A percentile compares a stretch with the other conserved stretches of the same genome.
phyloP scores from a whole-genome alignment of 2,329 filamentous ascomycete species.

The Aureobasidium sp. region DNA sequence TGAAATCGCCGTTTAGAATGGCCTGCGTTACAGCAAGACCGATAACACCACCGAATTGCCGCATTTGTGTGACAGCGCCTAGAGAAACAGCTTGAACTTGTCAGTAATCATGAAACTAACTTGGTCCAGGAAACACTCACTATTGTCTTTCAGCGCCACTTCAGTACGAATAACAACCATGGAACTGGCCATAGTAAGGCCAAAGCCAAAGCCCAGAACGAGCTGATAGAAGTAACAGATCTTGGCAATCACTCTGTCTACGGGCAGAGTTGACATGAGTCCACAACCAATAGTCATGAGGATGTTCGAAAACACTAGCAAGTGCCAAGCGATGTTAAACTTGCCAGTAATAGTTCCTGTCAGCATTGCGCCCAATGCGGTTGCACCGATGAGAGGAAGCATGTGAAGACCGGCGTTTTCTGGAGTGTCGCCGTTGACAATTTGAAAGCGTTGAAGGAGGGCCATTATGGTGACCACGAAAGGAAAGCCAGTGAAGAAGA shows the following conservation, averaged over 20 bases:
- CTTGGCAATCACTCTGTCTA: neutral
- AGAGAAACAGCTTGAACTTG: neutral
- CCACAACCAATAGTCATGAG: conserved; percentile 1
- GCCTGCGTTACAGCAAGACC: neutral
- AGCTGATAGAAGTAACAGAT: neutral
- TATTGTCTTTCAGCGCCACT: neutral
- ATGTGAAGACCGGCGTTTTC: conserved; percentile 9
- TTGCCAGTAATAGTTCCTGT: conserved; percentile 1
- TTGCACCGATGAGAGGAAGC: conserved; percentile 6
- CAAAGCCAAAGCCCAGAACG: neutral
- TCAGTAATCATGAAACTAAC: neutral
- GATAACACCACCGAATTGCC: neutral
- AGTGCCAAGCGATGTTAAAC: conserved; percentile 1
- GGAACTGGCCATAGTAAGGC: neutral
- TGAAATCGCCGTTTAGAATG: neutral
- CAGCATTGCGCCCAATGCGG: neutral
- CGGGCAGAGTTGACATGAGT: neutral
- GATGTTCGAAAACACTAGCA: neutral
- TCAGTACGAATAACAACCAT: conserved; percentile 4
- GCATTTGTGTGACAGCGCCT: neutral
- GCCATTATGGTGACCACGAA: conserved; percentile 12
- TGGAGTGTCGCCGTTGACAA: conserved; percentile 1
- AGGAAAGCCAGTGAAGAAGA: conserved; percentile 8
- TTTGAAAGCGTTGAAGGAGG: conserved; percentile 11
- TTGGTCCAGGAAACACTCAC: neutral